Evolutionary conservation across 768 basidiomycete species (phyloP), one percentile per base, ranked within the genome.

Genomic region (Leucocoprinus sp.): DNA sequence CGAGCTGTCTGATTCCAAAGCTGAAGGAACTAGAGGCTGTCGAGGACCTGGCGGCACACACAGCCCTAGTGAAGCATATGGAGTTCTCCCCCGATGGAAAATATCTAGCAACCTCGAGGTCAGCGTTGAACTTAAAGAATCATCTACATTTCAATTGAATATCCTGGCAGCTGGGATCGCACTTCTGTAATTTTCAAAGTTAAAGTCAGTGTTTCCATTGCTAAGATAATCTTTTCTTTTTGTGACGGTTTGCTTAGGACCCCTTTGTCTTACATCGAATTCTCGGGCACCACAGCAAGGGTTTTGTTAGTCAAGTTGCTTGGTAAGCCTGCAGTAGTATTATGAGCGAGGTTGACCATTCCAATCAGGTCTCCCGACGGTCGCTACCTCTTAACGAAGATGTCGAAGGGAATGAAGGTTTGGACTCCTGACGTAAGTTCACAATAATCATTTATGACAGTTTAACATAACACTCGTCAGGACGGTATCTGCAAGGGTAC

Each of bases 21-120:
- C 60, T 88, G 44, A 68, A 66, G 48, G 66, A 64, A 35, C 56
- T 86, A 52, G 67, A 72, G 43, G 59, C 72, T 7, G 78, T 75
- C 0, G 75, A 84, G 54, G 80, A 78, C 50, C 59, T 84, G 17
- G 71, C 72, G 8, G 77, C 78, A 4, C 85, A 87, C 59, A 64
- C 69, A 42, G 83, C 80, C 5, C 71, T 85, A 22, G 84, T 88
- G 14, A 60, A 79, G 43, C 80, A 85, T 59, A 58, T 88, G 55
- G 78, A 85, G 58, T 88, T 87, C 63, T 84, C 82, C 1, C 84
- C 83, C 1, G 76, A 85, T 58, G 85, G 85, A 15, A 78, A 71
- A 56, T 84, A 74, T 55, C 57, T 88, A 53, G 85, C 83, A 2
- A 86, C 84, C 3, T 82, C 82, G 22, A 82, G 81, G 75, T 80